phyloP scores from a whole-genome alignment of 176 grass and related monocot species.

The Aegilops speltoides region DNA sequence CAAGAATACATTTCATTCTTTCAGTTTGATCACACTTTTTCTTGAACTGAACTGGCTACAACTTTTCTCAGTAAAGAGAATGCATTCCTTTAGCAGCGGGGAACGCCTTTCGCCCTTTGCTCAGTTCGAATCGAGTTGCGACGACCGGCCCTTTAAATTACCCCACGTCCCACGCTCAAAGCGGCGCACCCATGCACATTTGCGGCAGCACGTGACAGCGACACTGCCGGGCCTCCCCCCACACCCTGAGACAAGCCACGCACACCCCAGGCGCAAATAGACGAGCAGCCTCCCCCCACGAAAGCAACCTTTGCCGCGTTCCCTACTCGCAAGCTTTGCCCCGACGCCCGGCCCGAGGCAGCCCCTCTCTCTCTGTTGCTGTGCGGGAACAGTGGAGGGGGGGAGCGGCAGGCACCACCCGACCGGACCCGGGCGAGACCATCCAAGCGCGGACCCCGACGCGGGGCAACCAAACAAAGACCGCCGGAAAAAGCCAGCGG shows the following conservation, averaged over 20 bases:
- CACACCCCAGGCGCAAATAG: background rate
- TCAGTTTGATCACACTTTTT: too few relatives aligned
- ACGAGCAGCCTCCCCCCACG: background rate
- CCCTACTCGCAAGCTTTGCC: background rate
- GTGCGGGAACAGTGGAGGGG: constrained; percentile 24
- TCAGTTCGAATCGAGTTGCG: background rate
- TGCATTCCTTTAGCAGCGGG: too few relatives aligned
- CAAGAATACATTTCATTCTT: too few relatives aligned
- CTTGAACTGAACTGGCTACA: too few relatives aligned
- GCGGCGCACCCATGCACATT: too few relatives aligned
- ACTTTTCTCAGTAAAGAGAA: too few relatives aligned
- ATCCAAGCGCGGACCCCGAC: background rate
- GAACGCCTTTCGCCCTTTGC: background rate
- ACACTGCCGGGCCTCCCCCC: too few relatives aligned
- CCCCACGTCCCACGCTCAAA: too few relatives aligned
- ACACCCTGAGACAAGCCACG: too few relatives aligned
- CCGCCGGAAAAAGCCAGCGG: too few relatives aligned
- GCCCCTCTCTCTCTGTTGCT: background rate
- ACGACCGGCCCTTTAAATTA: background rate
- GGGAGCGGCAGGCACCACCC: background rate
- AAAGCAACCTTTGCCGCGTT: constrained; percentile 3
- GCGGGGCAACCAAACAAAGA: background rate
- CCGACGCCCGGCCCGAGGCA: background rate
- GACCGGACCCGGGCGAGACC: too few relatives aligned
- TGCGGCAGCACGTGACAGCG: too few relatives aligned